These are phyloP conservation scores for Ogataea corticis DNA, from an alignment of 805 yeast species.

Conservation along the genomic window DNA sequence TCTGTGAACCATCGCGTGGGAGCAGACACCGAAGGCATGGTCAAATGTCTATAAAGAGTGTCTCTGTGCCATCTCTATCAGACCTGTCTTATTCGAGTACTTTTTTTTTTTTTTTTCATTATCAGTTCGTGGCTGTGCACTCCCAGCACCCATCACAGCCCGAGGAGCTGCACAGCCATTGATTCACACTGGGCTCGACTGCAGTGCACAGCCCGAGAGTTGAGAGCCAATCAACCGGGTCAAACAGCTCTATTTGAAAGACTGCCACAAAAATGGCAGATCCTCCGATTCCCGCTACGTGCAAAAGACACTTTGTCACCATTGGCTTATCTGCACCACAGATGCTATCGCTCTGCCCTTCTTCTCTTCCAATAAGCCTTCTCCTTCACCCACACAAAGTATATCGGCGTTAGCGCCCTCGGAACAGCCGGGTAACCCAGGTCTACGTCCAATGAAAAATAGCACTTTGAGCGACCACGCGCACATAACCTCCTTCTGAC, in stretches of 20 bases:
- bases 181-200: background rate
- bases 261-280: background rate
- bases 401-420: slow-evolving; percentile 7
- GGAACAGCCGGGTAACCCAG: background rate
- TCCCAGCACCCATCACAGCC: no score
- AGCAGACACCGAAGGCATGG: background rate
- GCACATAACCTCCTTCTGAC: slow-evolving; percentile 5
- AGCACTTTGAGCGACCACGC: slow-evolving; percentile 8
- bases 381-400: background rate
- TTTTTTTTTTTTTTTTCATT: background rate
- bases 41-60: no score
- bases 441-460: slow-evolving; percentile 12
- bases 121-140: background rate
- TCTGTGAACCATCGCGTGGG: slow-evolving; percentile 1
- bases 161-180: background rate
- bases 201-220: slow-evolving; percentile 3
- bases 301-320: background rate
- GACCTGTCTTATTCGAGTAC: no score
- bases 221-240: background rate
- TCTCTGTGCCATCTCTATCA: no score
- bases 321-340: background rate
- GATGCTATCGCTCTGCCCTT: background rate
- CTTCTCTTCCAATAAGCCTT: slow-evolving; percentile 3
- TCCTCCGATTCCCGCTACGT: background rate
- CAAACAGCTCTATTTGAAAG: no score